Evolutionary conservation across 2,329 filamentous ascomycete species (phyloP).

Genomic region (Claviceps sp.): DNA sequence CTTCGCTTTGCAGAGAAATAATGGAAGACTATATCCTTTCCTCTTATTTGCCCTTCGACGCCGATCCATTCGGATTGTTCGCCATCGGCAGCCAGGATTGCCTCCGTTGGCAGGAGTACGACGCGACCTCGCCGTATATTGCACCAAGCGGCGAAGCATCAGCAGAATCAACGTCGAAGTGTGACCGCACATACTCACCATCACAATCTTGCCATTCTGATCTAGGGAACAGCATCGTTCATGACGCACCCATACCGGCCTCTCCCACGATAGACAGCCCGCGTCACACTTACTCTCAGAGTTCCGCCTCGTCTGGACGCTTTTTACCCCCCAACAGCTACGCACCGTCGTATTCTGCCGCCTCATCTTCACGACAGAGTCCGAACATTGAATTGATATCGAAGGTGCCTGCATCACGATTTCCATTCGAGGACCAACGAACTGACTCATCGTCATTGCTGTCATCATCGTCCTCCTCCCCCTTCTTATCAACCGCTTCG

Average conservation of each 20-base stretch:
- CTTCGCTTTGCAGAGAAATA: background rate
- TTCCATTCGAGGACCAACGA: slow-evolving; percentile 5
- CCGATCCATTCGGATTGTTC: background rate
- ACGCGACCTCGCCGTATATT: background rate
- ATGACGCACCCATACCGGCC: slow-evolving; percentile 1
- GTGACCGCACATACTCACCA: slow-evolving; percentile 1
- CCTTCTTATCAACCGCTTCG: background rate
- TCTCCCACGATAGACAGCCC: slow-evolving; percentile 1
- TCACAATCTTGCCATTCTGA: slow-evolving; percentile 1
- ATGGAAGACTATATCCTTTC: background rate
- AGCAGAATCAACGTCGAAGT: background rate
- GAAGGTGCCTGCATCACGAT: slow-evolving; percentile 8
- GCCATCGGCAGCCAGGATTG: slow-evolving; percentile 1
- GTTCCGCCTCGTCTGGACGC: slow-evolving; percentile 1
- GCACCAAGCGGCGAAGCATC: slow-evolving; percentile 2
- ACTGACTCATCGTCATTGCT: slow-evolving; percentile 3
- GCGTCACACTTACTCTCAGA: background rate
- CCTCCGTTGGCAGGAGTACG: background rate
- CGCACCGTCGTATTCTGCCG: slow-evolving; percentile 5
- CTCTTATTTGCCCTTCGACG: background rate
- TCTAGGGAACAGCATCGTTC: background rate
- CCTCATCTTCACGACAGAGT: slow-evolving; percentile 7
- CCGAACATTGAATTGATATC: slow-evolving; percentile 8
- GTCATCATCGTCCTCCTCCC: background rate
- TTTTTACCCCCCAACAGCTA: background rate